Evolutionary conservation across 169 alveolate genomes (phyloP).

Genomic region (Hepatocystis sp.): DNA sequence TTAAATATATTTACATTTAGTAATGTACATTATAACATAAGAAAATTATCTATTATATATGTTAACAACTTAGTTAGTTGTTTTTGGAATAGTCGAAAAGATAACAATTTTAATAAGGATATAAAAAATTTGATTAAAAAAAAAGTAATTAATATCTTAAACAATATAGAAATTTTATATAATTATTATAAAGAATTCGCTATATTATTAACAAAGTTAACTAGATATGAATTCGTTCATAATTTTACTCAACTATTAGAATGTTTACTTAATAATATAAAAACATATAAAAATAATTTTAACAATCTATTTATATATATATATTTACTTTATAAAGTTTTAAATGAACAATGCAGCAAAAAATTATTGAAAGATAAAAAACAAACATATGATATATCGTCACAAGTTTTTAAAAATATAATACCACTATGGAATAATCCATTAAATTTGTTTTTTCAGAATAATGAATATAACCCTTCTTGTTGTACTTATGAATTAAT

Average conservation of each 20-base stretch:
- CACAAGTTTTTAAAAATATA: conserved; percentile 17
- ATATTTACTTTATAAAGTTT: conserved; percentile 38
- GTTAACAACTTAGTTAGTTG: conserved; percentile 34
- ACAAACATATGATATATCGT: conserved; percentile 47
- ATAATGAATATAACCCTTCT: conserved; percentile 4
- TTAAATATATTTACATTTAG: conserved; percentile 25
- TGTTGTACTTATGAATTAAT: conserved; percentile 29
- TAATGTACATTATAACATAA: conserved; percentile 37
- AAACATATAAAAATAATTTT: conserved; percentile 10
- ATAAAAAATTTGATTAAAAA: conserved; percentile 24
- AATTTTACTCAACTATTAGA: conserved; percentile 38
- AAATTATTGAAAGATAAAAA: conserved; percentile 62
- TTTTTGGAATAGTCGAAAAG: conserved; percentile 37
- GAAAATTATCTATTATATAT: conserved; percentile 48
- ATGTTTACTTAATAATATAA: conserved; percentile 27
- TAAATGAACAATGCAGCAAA: conserved; percentile 62
- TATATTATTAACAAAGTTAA: conserved; percentile 37
- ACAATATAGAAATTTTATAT: conserved; percentile 1
- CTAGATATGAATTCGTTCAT: conserved; percentile 64
- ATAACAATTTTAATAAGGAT: conserved; percentile 11
- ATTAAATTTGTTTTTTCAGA: conserved; percentile 15
- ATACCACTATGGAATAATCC: conserved; percentile 54
- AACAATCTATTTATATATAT: conserved; percentile 16
- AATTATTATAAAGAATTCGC: conserved; percentile 27
- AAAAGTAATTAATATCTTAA: conserved; percentile 22